Conservation (phyloP, 2,329 filamentous ascomycete genomes). For the Lachnellula occidentalis region DNA sequence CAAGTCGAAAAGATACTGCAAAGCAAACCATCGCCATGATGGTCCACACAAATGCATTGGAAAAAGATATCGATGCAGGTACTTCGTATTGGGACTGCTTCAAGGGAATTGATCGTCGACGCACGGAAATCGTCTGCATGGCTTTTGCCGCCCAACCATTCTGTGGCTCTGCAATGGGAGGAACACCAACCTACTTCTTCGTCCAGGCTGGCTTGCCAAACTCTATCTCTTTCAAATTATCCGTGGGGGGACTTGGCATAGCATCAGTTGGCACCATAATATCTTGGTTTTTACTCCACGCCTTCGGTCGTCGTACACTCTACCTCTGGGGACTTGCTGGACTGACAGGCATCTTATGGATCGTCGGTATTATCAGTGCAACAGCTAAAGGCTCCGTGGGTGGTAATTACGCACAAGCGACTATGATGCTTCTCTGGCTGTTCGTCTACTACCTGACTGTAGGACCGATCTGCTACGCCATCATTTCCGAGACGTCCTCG, state of each 20-base stretch:
- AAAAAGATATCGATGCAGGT: slow-evolving; percentile 37
- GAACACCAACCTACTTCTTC: slow-evolving; percentile 57
- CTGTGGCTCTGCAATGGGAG: slow-evolving; percentile 55
- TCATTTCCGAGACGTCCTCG: slow-evolving; percentile 34
- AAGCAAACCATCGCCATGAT: slow-evolving; percentile 46
- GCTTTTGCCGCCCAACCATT: slow-evolving; percentile 53
- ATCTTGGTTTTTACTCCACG: slow-evolving; percentile 42
- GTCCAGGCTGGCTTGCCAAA: slow-evolving; percentile 47
- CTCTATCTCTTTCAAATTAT: slow-evolving; percentile 35
- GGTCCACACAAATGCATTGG: slow-evolving; percentile 47
- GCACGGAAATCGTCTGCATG: slow-evolving; percentile 48
- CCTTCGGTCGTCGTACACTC: slow-evolving; percentile 43
- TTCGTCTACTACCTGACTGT: slow-evolving; percentile 34
- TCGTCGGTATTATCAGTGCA: slow-evolving; percentile 41
- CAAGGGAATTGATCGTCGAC: slow-evolving; percentile 36
- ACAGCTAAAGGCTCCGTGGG: slow-evolving; percentile 38
- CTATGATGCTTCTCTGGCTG: slow-evolving; percentile 19
- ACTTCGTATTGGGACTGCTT: slow-evolving; percentile 46
- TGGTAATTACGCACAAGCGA: slow-evolving; percentile 28
- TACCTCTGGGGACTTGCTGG: slow-evolving; percentile 40
- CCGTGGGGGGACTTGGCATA: background rate
- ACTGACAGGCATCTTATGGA: slow-evolving; percentile 13
- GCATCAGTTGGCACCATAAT: background rate
- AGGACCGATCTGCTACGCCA: slow-evolving; percentile 35
- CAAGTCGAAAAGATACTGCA: slow-evolving; percentile 26